A percentile compares a stretch with the other conserved stretches of the same genome.
Conservation (phyloP, 164 flowering plant genomes). For the Hamamelis virginiana region DNA sequence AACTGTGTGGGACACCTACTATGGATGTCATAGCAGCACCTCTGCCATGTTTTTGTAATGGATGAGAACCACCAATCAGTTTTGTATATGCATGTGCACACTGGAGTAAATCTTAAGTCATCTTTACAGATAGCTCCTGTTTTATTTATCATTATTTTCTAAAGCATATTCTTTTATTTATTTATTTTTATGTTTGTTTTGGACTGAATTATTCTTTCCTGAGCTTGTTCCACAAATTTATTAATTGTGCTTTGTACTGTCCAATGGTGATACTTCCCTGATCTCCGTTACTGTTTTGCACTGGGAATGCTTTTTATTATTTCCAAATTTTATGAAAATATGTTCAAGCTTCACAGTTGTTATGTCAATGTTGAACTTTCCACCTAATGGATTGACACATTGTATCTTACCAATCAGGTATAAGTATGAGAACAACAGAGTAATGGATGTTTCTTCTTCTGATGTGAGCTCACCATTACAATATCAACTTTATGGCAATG, state of each 20-base stretch:
- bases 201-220: neutral
- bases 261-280: neutral
- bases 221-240: neutral
- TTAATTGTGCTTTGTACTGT: neutral
- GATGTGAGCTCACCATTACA: slow-evolving; percentile 69
- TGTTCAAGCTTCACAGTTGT: neutral
- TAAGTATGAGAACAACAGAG: slow-evolving; percentile 86
- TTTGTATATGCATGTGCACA: neutral
- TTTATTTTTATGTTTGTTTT: neutral
- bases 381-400: neutral
- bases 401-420: slow-evolving; percentile 44
- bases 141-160: neutral
- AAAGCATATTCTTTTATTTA: neutral
- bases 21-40: neutral
- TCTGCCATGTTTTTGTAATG: neutral
- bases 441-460: slow-evolving; percentile 80
- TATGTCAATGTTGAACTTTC: neutral
- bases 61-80: neutral
- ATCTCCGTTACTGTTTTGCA: neutral
- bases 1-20: neutral
- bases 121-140: neutral
- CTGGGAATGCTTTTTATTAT: neutral
- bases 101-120: neutral
- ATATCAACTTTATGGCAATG: slow-evolving; percentile 72
- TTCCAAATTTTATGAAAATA: neutral